Evolutionary conservation across 1,139 yeast genomes (phyloP), one percentile per base, ranked within the genome.

Genomic region (Yamadazyma blattariae): DNA sequence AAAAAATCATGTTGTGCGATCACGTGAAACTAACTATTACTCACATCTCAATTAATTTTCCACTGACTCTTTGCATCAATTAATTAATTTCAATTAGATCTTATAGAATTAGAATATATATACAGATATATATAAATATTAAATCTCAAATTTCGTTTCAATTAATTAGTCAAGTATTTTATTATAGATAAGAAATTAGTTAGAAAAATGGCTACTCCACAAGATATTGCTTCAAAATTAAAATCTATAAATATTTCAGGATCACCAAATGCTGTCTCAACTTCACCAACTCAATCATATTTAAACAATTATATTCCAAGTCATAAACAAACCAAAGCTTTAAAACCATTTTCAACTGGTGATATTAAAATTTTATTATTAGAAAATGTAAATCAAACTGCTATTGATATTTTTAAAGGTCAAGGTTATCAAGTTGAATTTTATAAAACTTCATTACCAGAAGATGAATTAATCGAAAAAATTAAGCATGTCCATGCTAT

Each of bases 341-440:
- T 89, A 54, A 89, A 88, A 64, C 96, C 96, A 15, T 88, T 87
- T 59, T 79, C 87, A 43, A 83, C 95, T 39, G 94, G 92, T 44
- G 98, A 92, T 57, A 83, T 92, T 62, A 92, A 89, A 67, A 86
- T 94, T 45, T 71, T 92, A 52, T 67, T 92, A 48, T 72, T 92
- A 45, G 99, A 92, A 67, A 92, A 92, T 56, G 96, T 92, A 50
- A 92, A 94, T 61, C 74, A 77, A 61, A 88, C 97, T 33, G 99
- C 98, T 35, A 77, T 92, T 47, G 79, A 82, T 36, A 88, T 89
- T 46, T 83, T 92, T 65, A 75, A 73, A 44, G 75, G 74, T 37
- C 97, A 92, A 70, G 98, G 98, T 38, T 92, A 92, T 69, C 97
- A 94, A 67, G 96, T 94, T 34, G 98, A 92, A 60, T 88, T 86